Evolutionary conservation across 1,284 basidiomycete genomes (phyloP), one percentile per base, ranked within the genome.

Genomic region (Sporisorium reilianum): DNA sequence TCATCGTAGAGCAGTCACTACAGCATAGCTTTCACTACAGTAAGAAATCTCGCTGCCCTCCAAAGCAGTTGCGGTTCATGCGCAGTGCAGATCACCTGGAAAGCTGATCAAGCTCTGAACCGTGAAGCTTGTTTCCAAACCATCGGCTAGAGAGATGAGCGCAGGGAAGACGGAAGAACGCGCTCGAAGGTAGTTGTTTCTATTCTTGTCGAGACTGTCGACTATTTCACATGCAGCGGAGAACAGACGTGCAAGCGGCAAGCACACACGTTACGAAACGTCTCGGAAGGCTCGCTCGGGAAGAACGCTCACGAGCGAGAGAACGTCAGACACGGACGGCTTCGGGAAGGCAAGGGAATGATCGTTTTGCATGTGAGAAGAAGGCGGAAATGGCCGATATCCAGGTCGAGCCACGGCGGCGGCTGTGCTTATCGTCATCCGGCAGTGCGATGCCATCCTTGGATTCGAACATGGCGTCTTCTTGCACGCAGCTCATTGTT

Each of bases 171-270:
- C n/a, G 10, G 40, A 32, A 30, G 52, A 38, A 44, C 18, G 25
- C 14, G 11, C 41, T 9, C 12, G 50, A 40, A 46, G 5, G 26
- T 10, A 9, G 28, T 9, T 30, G 55, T 56, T 64, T 40, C 62
- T 58, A 64, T 59, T 55, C 52, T 59, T 44, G 63, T n/a, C n/a
- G 51, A 48, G 36, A 54, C 44, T 2, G 10, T 7, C 20, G 26
- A 1, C n/a, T 3, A 18, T 64, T 64, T 64, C 52, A 64, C 63
- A 38, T 59, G 63, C 63, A 59, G 55, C 63, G 40, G 40, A 38
- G 32, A 30, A 42, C 28, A 23, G 41, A n/a, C n/a, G n/a, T n/a
- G n/a, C n/a, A n/a, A n/a, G n/a, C n/a, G n/a, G n/a, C n/a, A n/a
- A n/a, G n/a, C n/a, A n/a, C n/a, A n/a, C n/a, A n/a, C n/a, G n/a